A percentile compares a stretch with the other conserved stretches of the same genome.
phyloP scores from a whole-genome alignment of 495 filamentous ascomycete genomes.

The Penicillium coprophilum region DNA sequence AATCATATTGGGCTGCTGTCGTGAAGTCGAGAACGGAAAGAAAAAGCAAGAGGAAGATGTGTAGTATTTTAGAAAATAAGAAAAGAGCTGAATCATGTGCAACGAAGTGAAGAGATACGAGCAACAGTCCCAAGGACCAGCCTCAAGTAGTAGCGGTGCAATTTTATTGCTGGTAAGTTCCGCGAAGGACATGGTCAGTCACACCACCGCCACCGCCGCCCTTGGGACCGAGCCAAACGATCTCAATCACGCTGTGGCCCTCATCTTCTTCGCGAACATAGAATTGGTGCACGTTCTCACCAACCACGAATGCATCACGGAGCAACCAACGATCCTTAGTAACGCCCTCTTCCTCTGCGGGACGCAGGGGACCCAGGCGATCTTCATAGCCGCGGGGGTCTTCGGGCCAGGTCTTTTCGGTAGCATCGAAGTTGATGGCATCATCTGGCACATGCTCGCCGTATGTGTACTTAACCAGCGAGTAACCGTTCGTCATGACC shows the following conservation, averaged over 20 bases:
- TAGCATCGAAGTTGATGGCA: conserved; percentile 52
- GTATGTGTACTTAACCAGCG: conserved; percentile 55
- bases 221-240: conserved; percentile 52
- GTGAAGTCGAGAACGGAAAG: conserved; percentile 17
- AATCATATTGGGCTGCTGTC: conserved; percentile 25
- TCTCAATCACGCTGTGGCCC: conserved; percentile 49
- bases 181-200: conserved; percentile 30
- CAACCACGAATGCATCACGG: conserved; percentile 42
- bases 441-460: conserved; percentile 43
- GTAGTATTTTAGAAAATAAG: conserved; percentile 18
- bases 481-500: conserved; percentile 64
- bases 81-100: conserved; percentile 40
- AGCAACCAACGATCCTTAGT: conserved; percentile 49
- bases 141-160: conserved; percentile 17
- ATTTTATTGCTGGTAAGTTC: conserved; percentile 32
- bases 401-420: conserved; percentile 64
- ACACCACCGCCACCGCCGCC: conserved; percentile 44
- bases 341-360: conserved; percentile 41
- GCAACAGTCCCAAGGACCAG: conserved; percentile 27
- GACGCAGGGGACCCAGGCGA: conserved; percentile 53
- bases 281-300: conserved; percentile 50
- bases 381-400: conserved; percentile 50
- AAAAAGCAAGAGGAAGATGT: conserved; percentile 18
- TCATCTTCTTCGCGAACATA: conserved; percentile 49
- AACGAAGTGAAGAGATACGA: conserved; percentile 31